These are phyloP conservation scores for Clohesyomyces aquaticus DNA, from an alignment of 495 filamentous ascomycete species.

Conservation along the genomic window DNA sequence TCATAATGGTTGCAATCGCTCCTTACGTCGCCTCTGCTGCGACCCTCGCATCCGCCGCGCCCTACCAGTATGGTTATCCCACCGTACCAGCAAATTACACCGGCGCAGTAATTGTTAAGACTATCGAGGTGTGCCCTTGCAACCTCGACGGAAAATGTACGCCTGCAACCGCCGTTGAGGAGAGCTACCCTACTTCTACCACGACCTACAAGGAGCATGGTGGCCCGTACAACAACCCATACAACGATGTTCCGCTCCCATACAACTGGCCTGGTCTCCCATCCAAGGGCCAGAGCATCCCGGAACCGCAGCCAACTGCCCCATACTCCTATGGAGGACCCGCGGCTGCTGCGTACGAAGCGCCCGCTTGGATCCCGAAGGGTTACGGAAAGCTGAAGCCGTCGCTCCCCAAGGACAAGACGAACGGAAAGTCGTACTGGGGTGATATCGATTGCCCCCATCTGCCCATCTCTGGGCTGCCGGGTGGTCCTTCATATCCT, in stretches of 20 bases:
- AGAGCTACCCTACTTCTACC: conserved; percentile 11
- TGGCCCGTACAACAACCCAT: conserved; percentile 37
- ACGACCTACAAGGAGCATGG: conserved; percentile 23
- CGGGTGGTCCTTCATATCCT: conserved; percentile 13
- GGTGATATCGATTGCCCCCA: conserved; percentile 36
- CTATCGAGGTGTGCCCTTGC: conserved; percentile 8
- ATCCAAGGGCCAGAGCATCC: conserved; percentile 11
- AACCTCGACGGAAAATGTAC: conserved; percentile 7
- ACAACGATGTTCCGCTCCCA: conserved; percentile 30
- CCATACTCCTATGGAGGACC: conserved; percentile 34
- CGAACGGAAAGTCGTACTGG: conserved; percentile 36
- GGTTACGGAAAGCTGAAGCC: conserved; percentile 27
- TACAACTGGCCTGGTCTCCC: conserved; percentile 31
- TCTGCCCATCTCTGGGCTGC: conserved; percentile 27
- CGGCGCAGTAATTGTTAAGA: not conserved
- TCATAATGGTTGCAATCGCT: conserved; percentile 37
- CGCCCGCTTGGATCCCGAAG: conserved; percentile 38
- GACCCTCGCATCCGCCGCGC: conserved; percentile 18
- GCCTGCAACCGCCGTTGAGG: not conserved
- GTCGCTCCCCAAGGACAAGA: conserved; percentile 26
- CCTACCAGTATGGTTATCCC: not conserved
- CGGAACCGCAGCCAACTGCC: conserved; percentile 19
- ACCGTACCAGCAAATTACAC: not conserved
- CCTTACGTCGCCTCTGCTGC: conserved; percentile 30
- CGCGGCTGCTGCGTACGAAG: conserved; percentile 19